phyloP scores from a whole-genome alignment of 495 filamentous ascomycete genomes.

The Alectoria sarmentosa region DNA sequence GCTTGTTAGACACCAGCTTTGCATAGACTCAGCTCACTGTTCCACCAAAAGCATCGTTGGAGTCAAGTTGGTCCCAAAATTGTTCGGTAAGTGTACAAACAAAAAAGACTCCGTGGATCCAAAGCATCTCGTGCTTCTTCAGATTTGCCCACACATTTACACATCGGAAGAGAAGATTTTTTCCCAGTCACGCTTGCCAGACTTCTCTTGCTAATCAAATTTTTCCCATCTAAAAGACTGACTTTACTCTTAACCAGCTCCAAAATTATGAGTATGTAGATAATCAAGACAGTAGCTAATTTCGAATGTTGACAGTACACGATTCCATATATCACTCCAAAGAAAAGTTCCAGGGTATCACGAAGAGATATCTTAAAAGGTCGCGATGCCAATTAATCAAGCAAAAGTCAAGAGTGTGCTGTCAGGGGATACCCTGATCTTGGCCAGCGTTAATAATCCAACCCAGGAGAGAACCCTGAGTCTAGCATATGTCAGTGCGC shows the following conservation, averaged over 20 bases:
- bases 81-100: too few species aligned
- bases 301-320: not conserved
- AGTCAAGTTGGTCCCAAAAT: not conserved
- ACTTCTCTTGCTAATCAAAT: not conserved
- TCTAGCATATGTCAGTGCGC: constrained; percentile 84
- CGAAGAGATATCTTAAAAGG: not conserved
- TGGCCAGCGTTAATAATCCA: constrained; percentile 68
- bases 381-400: constrained; percentile 33
- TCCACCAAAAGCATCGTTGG: not conserved
- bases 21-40: not conserved
- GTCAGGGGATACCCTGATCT: constrained; percentile 84
- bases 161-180: too few species aligned
- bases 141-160: too few species aligned
- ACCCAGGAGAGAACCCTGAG: constrained; percentile 75
- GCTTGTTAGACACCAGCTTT: not conserved
- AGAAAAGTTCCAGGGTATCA: not conserved
- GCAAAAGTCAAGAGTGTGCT: constrained; percentile 90
- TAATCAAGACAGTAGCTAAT: not conserved
- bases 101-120: too few species aligned
- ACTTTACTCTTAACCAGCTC: not conserved
- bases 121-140: not conserved
- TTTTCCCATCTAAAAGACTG: too few species aligned
- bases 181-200: too few species aligned
- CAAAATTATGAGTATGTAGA: not conserved
- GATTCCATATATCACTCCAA: not conserved